These are phyloP conservation scores for Elsinoe arachidis DNA, from an alignment of 2,329 filamentous ascomycete species.

Conservation along the genomic window DNA sequence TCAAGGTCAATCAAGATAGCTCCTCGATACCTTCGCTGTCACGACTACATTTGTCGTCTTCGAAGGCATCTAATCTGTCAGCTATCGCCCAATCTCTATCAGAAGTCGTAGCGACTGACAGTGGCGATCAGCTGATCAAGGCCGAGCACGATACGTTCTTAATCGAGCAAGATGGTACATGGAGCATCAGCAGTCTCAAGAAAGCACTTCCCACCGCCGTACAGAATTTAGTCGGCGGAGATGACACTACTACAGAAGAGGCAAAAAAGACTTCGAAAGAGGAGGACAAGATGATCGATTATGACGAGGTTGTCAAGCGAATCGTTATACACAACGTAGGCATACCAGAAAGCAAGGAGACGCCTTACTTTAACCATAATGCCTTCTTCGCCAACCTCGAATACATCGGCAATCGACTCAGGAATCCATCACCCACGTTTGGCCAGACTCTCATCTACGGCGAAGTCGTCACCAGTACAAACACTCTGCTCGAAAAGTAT, in stretches of 20 bases:
- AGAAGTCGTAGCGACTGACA: conserved; percentile 47
- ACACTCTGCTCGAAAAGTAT: conserved; percentile 83
- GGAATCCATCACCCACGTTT: conserved; percentile 54
- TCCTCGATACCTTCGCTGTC: conserved; percentile 70
- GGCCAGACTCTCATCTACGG: conserved; percentile 75
- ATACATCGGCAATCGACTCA: conserved; percentile 47
- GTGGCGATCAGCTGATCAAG: conserved; percentile 63
- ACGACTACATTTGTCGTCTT: conserved; percentile 69
- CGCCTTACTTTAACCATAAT: conserved; percentile 78
- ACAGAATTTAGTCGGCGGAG: conserved; percentile 15
- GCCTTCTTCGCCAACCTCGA: conserved; percentile 65
- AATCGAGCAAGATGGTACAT: conserved; percentile 52
- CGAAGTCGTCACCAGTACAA: conserved; percentile 88
- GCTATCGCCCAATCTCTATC: conserved; percentile 58
- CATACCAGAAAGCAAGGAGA: conserved; percentile 62
- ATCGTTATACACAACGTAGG: conserved; percentile 62
- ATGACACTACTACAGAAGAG: background rate
- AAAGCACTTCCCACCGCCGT: conserved; percentile 24
- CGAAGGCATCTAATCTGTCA: conserved; percentile 54
- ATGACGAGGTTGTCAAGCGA: conserved; percentile 62
- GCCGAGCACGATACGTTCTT: conserved; percentile 78
- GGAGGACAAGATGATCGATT: conserved; percentile 52
- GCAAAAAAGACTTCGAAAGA: conserved; percentile 24
- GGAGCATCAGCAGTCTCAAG: conserved; percentile 20
- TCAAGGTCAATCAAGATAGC: conserved; percentile 65